A percentile compares a stretch with the other conserved stretches of the same genome.
phyloP scores from a whole-genome alignment of 2,329 filamentous ascomycete species.

The Botrytis paeoniae region DNA sequence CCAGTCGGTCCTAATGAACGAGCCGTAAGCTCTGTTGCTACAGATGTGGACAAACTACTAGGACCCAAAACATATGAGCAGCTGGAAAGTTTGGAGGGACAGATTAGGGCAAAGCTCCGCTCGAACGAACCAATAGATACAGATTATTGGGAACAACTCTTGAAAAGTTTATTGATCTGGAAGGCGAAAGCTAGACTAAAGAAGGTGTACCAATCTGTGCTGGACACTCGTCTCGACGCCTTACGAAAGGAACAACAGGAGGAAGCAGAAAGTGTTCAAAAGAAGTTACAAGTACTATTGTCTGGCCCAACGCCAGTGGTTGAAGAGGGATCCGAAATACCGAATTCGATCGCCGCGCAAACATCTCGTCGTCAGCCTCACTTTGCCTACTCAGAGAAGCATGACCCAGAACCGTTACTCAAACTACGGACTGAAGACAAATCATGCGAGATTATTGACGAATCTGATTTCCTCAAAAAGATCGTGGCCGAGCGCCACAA shows the following conservation, averaged over 20 bases:
- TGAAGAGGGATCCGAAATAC: conserved; percentile 30
- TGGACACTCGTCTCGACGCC: conserved; percentile 63
- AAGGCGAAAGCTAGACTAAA: conserved; percentile 86
- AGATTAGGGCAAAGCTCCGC: conserved; percentile 81
- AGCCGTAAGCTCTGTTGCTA: conserved; percentile 75
- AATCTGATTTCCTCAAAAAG: conserved; percentile 55
- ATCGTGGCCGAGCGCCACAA: conserved; percentile 58
- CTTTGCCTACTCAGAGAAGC: conserved; percentile 42
- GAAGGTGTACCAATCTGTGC: conserved; percentile 73
- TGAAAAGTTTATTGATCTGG: conserved; percentile 81
- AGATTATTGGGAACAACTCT: conserved; percentile 94
- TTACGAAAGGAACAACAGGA: conserved; percentile 66
- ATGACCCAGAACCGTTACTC: conserved; percentile 65
- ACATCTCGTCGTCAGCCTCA: conserved; percentile 32
- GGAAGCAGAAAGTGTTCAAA: conserved; percentile 56
- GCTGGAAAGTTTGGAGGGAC: conserved; percentile 78
- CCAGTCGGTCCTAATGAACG: conserved; percentile 60
- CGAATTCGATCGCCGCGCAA: conserved; percentile 10
- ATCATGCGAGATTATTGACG: conserved; percentile 53
- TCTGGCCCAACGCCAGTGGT: conserved; percentile 37
- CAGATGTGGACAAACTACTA: conserved; percentile 85
- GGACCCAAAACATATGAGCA: conserved; percentile 82
- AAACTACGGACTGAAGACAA: conserved; percentile 65
- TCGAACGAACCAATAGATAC: conserved; percentile 87
- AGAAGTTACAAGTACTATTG: conserved; percentile 51